These are phyloP conservation scores for Hydnomerulius pinastri DNA, from an alignment of 768 basidiomycete species.

Conservation along the genomic window DNA sequence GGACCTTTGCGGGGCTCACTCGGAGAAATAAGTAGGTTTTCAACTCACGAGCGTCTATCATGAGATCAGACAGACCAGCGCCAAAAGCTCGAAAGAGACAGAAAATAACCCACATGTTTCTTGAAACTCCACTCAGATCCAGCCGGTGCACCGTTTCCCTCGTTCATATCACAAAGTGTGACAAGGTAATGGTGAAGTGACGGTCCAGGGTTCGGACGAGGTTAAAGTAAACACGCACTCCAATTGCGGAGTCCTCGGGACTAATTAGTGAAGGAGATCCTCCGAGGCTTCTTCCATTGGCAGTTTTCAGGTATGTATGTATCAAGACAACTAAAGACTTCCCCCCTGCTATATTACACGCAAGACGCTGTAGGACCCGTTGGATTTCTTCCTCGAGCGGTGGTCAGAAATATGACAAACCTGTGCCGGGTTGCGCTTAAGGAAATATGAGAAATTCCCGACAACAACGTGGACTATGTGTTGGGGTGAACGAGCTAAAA, in stretches of 20 bases:
- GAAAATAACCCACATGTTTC: no score
- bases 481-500: background rate
- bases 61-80: no score
- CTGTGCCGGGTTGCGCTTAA: background rate
- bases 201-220: background rate
- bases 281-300: slow-evolving; percentile 18
- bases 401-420: background rate
- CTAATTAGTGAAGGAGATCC: slow-evolving; percentile 19
- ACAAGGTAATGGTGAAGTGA: background rate
- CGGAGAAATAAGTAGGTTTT: no score
- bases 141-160: no score
- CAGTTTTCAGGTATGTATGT: slow-evolving; percentile 17
- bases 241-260: slow-evolving; percentile 22
- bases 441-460: slow-evolving; percentile 1
- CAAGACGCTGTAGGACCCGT: background rate
- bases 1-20: no score
- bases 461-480: slow-evolving; percentile 1
- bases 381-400: background rate
- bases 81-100: no score
- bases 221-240: background rate
- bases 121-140: no score
- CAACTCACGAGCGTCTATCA: no score
- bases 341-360: slow-evolving; percentile 10
- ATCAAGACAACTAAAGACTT: slow-evolving; percentile 17
- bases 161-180: background rate